These are phyloP conservation scores for Xylaria bambusicola DNA, from an alignment of 495 filamentous ascomycete genomes.

Conservation along the genomic window DNA sequence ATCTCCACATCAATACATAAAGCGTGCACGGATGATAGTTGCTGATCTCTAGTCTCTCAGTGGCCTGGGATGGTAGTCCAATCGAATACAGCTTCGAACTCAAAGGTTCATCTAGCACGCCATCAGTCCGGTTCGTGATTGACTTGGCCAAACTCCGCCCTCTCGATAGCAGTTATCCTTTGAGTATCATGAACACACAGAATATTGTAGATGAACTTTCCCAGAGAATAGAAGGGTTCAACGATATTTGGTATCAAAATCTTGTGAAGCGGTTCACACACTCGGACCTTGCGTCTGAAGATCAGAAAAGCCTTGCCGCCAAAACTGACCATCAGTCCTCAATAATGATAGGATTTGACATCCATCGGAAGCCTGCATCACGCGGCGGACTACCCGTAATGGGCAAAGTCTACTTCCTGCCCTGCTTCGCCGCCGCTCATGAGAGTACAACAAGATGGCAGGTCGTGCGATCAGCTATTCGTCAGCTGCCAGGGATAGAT, in stretches of 20 bases:
- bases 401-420: background rate
- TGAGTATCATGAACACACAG: background rate
- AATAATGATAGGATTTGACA: background rate
- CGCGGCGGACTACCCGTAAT: background rate
- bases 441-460: background rate
- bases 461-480: background rate
- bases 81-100: background rate
- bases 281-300: background rate
- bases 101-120: background rate
- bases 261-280: background rate
- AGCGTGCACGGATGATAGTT: no score
- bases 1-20: no score
- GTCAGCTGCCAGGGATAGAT: background rate
- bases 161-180: background rate
- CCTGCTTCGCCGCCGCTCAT: background rate
- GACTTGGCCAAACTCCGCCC: background rate
- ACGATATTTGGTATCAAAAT: background rate
- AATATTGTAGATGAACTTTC: background rate
- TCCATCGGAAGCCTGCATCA: background rate
- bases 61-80: background rate
- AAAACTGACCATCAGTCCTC: background rate
- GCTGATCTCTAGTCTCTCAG: no score
- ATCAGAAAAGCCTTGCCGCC: background rate
- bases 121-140: background rate
- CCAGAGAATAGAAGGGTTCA: background rate